Evolutionary conservation across 306 rosid species (phyloP).

Genomic region (Gastrolobium bilobum): DNA sequence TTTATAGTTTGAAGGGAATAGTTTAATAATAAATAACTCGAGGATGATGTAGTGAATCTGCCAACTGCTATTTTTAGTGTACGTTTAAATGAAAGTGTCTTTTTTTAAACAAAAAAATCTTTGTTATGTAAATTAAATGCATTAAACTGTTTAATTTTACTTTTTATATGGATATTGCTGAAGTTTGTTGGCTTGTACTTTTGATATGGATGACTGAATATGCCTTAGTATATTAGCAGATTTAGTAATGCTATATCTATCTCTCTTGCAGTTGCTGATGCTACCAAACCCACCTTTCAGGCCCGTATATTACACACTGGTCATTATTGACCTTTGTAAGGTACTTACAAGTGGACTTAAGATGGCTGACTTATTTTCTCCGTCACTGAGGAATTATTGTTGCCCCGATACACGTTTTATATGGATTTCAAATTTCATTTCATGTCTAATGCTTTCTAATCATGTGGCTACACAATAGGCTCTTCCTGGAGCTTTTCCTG

Average conservation of each 20-base stretch:
- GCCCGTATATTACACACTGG: conserved; percentile 90
- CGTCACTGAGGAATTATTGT: conserved; percentile 18
- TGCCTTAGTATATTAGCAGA: not conserved
- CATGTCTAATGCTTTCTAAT: conserved; percentile 46
- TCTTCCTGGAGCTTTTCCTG: conserved; percentile 99
- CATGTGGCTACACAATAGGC: conserved; percentile 66
- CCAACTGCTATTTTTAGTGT: not conserved
- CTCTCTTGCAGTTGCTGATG: conserved; percentile 83
- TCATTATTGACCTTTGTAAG: conserved; percentile 97
- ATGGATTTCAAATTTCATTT: conserved; percentile 1
- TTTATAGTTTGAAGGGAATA: conserved; percentile 6
- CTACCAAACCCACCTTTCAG: conserved; percentile 97
- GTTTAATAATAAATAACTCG: not conserved
- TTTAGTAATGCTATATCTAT: conserved; percentile 25
- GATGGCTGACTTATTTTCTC: conserved; percentile 41
- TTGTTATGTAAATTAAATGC: conserved; percentile 22
- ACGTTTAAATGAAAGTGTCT: not conserved
- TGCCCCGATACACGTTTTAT: conserved; percentile 8
- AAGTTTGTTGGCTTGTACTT: conserved; percentile 37
- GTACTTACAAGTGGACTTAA: conserved; percentile 54
- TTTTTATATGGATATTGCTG: conserved; percentile 10
- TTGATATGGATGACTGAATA: not conserved
- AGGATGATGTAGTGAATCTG: not conserved
- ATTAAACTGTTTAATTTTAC: conserved; percentile 1
- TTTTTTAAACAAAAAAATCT: not conserved